Percentiles rank a stretch among this genome's conserved stretches.
phyloP scores from a whole-genome alignment of 306 rosid species.

The Senna siamea region DNA sequence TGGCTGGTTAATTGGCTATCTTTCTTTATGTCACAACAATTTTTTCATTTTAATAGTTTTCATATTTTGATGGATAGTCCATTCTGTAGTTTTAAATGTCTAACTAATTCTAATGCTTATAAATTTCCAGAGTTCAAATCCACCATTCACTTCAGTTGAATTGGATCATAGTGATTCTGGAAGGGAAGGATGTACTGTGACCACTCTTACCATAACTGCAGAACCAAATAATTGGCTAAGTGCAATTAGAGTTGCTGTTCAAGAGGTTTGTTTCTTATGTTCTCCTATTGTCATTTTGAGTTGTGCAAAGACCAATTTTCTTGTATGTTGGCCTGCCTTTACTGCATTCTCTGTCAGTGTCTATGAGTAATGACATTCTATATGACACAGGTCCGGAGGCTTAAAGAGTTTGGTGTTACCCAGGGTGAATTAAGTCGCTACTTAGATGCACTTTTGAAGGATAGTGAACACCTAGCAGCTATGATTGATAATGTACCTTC shows the following conservation, averaged over 20 bases:
- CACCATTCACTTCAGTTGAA: constrained; percentile 97
- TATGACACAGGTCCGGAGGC: constrained; percentile 83
- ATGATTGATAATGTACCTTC: constrained; percentile 98
- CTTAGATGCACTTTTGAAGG: constrained; percentile 92
- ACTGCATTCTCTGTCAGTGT: constrained; percentile 24
- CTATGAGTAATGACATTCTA: constrained; percentile 27
- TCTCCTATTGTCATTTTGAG: constrained; percentile 23
- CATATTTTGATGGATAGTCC: constrained; percentile 25
- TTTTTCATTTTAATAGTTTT: not conserved
- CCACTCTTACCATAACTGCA: constrained; percentile 94
- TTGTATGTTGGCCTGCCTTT: constrained; percentile 24
- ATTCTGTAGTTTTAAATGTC: constrained; percentile 34
- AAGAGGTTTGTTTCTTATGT: constrained; percentile 72
- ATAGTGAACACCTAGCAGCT: constrained; percentile 98
- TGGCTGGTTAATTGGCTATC: not conserved
- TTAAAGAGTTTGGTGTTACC: constrained; percentile 97
- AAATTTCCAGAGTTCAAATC: constrained; percentile 90
- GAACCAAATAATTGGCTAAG: constrained; percentile 94
- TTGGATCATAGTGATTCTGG: constrained; percentile 99
- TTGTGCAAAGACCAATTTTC: constrained; percentile 8
- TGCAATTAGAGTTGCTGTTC: constrained; percentile 96
- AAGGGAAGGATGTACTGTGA: constrained; percentile 99
- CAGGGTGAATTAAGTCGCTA: constrained; percentile 97
- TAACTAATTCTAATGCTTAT: constrained; percentile 24
- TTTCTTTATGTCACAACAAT: not conserved